Conservation (phyloP, 176 grass and related monocot genomes). For the Zoysia pacifica region DNA sequence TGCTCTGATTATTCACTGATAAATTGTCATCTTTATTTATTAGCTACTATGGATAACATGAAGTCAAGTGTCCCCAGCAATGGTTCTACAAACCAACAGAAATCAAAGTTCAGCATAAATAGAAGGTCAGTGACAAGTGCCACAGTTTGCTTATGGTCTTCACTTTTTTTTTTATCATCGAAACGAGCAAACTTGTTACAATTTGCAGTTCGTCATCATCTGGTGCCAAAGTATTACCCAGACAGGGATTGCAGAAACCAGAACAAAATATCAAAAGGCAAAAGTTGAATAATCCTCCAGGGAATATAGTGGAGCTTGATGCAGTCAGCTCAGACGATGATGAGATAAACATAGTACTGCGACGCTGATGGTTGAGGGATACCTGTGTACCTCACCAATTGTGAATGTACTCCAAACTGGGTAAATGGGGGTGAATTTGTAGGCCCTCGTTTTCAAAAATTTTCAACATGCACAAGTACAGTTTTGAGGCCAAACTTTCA, state of each 20-base stretch:
- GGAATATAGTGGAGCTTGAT: conserved; percentile 74
- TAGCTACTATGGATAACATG: conserved; percentile 41
- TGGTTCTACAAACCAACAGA: conserved; percentile 30
- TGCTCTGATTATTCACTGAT: not conserved
- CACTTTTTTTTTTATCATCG: not conserved
- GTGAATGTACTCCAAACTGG: conserved; percentile 23
- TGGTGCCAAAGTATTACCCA: conserved; percentile 29
- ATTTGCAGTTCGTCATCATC: conserved; percentile 39
- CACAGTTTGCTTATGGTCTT: not conserved
- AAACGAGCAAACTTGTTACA: not conserved
- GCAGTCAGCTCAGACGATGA: conserved; percentile 86
- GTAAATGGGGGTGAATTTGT: not conserved
- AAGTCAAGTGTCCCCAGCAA: conserved; percentile 36
- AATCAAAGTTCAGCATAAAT: conserved; percentile 43
- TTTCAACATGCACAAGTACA: not conserved
- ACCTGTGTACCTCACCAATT: not conserved
- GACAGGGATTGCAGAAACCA: conserved; percentile 34
- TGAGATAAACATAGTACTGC: conserved; percentile 52
- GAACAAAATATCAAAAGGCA: conserved; percentile 56
- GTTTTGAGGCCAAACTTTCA: not conserved
- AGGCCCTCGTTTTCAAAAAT: not conserved
- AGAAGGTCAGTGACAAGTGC: conserved; percentile 42
- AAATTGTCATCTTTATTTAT: not conserved
- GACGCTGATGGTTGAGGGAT: conserved; percentile 21
- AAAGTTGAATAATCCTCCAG: conserved; percentile 46